phyloP scores from a whole-genome alignment of 1,139 yeast genomes.

The Zygosaccharomyces pseudobailii region DNA sequence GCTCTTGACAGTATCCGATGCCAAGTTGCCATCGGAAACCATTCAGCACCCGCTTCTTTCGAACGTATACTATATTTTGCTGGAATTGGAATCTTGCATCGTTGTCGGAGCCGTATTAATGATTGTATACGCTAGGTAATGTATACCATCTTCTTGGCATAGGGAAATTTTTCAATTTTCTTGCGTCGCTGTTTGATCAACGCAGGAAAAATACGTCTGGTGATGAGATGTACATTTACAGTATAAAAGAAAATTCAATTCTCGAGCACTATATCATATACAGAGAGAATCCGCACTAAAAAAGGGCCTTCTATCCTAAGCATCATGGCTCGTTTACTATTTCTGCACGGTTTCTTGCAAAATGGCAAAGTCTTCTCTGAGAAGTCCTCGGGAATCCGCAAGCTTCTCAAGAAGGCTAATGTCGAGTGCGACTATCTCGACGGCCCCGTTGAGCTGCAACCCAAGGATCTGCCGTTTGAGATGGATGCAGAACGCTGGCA shows the following conservation, averaged over 20 bases:
- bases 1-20: conserved; percentile 1
- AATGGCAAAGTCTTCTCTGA: conserved; percentile 70
- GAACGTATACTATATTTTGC: neutral
- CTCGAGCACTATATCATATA: neutral
- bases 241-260: too few relatives aligned
- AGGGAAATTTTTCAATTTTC: neutral
- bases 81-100: neutral
- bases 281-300: neutral
- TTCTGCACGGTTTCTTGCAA: conserved; percentile 60
- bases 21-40: neutral
- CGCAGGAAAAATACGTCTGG: neutral
- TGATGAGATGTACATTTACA: neutral
- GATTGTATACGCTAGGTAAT: neutral
- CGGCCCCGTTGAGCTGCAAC: conserved; percentile 63
- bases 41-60: neutral
- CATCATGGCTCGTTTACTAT: conserved; percentile 34
- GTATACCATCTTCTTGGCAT: neutral
- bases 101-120: neutral
- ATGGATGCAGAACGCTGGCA: conserved; percentile 42
- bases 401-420: conserved; percentile 59
- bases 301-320: neutral
- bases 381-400: conserved; percentile 75
- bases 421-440: conserved; percentile 72
- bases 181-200: neutral
- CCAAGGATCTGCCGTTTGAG: conserved; percentile 67